Conservation (phyloP, 2,329 filamentous ascomycete species). For the Pyrenochaeta sp. region DNA sequence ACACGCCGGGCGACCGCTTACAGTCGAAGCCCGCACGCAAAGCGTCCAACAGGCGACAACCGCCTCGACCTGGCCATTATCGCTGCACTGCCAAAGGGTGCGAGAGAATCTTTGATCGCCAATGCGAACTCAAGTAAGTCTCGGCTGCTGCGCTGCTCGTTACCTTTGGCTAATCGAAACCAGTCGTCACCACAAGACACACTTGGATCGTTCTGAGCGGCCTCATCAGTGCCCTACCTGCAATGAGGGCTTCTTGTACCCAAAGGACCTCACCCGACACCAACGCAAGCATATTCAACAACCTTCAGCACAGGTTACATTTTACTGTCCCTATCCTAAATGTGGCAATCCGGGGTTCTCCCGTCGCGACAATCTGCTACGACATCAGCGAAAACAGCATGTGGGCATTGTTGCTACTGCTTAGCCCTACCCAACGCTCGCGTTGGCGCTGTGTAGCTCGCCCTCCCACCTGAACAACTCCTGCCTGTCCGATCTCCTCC, state of each 20-base stretch:
- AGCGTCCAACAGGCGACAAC: constrained; percentile 28
- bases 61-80: constrained; percentile 35
- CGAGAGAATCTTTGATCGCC: constrained; percentile 36
- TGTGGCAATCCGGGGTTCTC: constrained; percentile 44
- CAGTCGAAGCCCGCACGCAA: constrained; percentile 7
- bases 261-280: constrained; percentile 44
- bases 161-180: constrained; percentile 12
- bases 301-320: constrained; percentile 14
- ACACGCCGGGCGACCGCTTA: constrained; percentile 39
- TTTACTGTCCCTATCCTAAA: constrained; percentile 32
- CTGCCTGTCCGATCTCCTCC: neutral
- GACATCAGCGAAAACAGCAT: constrained; percentile 43
- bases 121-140: constrained; percentile 47
- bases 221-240: constrained; percentile 44
- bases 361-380: constrained; percentile 43
- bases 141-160: constrained; percentile 1
- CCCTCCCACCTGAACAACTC: neutral
- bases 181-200: constrained; percentile 45
- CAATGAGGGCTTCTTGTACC: constrained; percentile 43
- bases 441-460: neutral
- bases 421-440: neutral
- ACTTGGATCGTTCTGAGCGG: constrained; percentile 31
- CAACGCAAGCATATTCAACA: constrained; percentile 33
- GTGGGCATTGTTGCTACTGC: constrained; percentile 8
- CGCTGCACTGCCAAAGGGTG: constrained; percentile 31